A percentile compares a stretch with the other conserved stretches of the same genome.
phyloP scores from a whole-genome alignment of 163 green algal genomes.

The Scenedesmus sp. region DNA sequence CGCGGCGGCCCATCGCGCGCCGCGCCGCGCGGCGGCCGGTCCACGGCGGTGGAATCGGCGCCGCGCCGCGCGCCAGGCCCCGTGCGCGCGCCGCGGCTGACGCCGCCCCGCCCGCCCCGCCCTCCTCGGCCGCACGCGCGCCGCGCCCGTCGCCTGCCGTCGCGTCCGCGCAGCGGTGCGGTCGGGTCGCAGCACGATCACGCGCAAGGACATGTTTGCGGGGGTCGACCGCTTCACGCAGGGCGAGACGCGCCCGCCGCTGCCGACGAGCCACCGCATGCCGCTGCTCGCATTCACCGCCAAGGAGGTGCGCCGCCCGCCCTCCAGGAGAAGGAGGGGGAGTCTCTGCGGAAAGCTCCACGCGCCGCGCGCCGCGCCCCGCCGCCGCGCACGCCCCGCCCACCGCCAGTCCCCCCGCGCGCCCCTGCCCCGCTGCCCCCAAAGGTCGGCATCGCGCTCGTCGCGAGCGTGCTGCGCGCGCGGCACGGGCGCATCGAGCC shows the following conservation, averaged over 20 bases:
- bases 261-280: constrained; percentile 65
- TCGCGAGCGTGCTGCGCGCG: constrained; percentile 70
- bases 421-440: background rate
- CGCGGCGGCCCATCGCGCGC: too few relatives aligned
- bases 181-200: constrained; percentile 49
- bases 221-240: constrained; percentile 85
- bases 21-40: too few relatives aligned
- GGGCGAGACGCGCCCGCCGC: constrained; percentile 72
- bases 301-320: constrained; percentile 48
- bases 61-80: too few relatives aligned
- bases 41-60: too few relatives aligned
- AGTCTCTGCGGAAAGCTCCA: constrained; percentile 54
- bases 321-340: too few relatives aligned
- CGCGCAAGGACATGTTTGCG: constrained; percentile 74
- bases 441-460: constrained; percentile 79
- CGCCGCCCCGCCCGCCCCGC: background rate
- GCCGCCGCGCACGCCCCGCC: too few relatives aligned
- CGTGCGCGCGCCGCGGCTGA: too few relatives aligned
- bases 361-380: too few relatives aligned
- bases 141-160: too few relatives aligned
- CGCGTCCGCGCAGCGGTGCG: constrained; percentile 22
- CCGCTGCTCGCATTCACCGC: constrained; percentile 60
- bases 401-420: too few relatives aligned
- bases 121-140: background rate
- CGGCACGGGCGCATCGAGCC: constrained; percentile 69